Evolutionary conservation across 2,329 filamentous ascomycete genomes (phyloP), one percentile per base, ranked within the genome.

Genomic region (Huntiella bhutanensis): DNA sequence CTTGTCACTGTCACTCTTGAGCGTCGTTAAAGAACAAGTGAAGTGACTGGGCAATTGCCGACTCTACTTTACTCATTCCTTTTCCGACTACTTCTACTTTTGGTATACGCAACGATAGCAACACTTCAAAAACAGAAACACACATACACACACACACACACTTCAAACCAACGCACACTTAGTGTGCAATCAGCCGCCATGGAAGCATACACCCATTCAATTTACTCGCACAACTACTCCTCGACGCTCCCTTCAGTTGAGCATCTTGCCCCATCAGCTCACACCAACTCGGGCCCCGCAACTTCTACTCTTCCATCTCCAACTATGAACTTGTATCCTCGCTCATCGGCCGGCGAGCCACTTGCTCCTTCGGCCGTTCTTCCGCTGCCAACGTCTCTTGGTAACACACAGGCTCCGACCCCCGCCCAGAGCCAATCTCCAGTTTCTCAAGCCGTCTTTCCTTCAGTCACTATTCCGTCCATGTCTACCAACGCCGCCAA

Each of bases 21-120:
- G 6, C 22, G 22, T 28, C 6, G 15, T 10, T 3, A 37, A 37
- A 37, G 37, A 17, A 39, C 37, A 39, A 17, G 19, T 16, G 36
- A 38, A 38, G n/a, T 39, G 15, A 15, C n/a, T 5, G 37, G 10
- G 15, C 49, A 49, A 49, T 46, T 43, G 50, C 32, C 43, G 49
- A 50, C 48, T 52, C 43, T 48, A 33, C 40, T 48, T 40, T 48
- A 40, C 46, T 49, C 40, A 48, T 49, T 46, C 40, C 50, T 41
- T 49, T 37, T 39, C 37, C 38, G 10, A 22, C 43, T 45, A 33
- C 33, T 15, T 45, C 4, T n/a, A 33, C 33, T 17, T 42, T 22
- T n/a, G 19, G 40, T 46, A 34, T 17, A n/a, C 34, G 11, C 19
- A 38, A 6, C 13, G 15, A 39, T 39, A 13, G 37, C 39, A 17